Base-by-base conservation (phyloP, 768 basidiomycete species). In the Psilocybe cubensis region DNA sequence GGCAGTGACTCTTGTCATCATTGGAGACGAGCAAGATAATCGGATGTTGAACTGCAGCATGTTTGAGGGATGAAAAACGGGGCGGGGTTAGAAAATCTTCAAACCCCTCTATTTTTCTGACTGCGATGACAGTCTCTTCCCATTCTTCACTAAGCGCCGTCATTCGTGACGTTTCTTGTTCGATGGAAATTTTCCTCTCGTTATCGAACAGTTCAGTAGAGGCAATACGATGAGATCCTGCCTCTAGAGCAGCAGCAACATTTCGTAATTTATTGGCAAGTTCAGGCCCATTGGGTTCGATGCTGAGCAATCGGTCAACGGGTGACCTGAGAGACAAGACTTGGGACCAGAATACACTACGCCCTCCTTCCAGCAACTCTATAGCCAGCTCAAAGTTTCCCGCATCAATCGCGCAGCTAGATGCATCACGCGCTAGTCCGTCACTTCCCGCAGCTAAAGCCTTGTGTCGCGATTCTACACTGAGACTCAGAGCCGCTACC, bases 381-480 rank as follows among this genome's bases (percentile, higher is more conserved):
- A 38, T 38, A 4, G 35, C 63, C 24, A 50, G 56, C 4, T 49
- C 31, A 6, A 56, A 18, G 20, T 56, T 18, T 29, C 50, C 50
- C 11, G 14, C 18, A 6, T 33, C 25, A 28, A 61, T 49, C 9
- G 59, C 57, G 31, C 41, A 55, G 35, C 18, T 41, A 12, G 58
- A 29, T 41, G 58, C 58, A 11, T 38, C 35, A 12, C 35, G 35
- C 12, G 35, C 35, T 38, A 38, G n/a, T 3, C 44, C 44, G 27
- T 46, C 38, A 31, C 20, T 38, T 4, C 18, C 14, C 5, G 12
- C 14, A n/a, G 8, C 28, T 31, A 56, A 31, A 3, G 35, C 27
- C n/a, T 47, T 48, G 12, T 52, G 54, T 21, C 59, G 59, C 8
- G 54, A 56, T 29, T 43, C 11, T 45, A 60, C 29, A 47, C 56